phyloP scores from a whole-genome alignment of 441 rosid species.

The Metrosideros polymorpha region DNA sequence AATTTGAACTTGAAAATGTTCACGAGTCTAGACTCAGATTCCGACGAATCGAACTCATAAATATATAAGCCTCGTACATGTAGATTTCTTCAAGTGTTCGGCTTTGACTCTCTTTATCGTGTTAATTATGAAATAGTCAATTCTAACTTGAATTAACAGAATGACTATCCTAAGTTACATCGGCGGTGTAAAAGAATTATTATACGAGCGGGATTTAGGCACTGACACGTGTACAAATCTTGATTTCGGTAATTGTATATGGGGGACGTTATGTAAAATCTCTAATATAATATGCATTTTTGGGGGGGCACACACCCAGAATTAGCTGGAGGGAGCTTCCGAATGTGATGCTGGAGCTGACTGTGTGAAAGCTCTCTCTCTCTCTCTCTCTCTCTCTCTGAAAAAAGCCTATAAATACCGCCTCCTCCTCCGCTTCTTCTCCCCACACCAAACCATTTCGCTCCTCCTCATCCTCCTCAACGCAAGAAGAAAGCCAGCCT shows the following conservation, averaged over 20 bases:
- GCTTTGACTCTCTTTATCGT: background rate
- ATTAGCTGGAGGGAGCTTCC: constrained; percentile 52
- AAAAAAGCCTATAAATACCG: constrained; percentile 18
- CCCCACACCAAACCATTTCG: constrained; percentile 6
- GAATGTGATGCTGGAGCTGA: constrained; percentile 46
- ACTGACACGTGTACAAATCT: accelerated
- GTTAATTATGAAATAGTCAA: background rate
- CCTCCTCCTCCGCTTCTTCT: background rate
- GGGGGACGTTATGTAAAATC: too few relatives aligned
- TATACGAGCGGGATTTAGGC: background rate
- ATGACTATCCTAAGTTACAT: accelerated
- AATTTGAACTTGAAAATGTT: accelerated
- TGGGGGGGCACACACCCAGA: background rate
- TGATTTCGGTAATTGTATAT: too few relatives aligned
- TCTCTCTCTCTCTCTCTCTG: background rate
- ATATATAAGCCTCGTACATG: background rate
- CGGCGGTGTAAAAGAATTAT: accelerated
- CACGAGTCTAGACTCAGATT: background rate
- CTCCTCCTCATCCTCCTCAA: background rate
- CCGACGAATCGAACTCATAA: background rate
- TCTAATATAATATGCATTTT: background rate
- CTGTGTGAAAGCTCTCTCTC: constrained; percentile 6
- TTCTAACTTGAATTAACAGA: background rate
- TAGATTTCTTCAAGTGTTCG: background rate
- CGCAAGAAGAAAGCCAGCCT: background rate